Evolutionary conservation across 2,329 filamentous ascomycete species (phyloP).

Genomic region (Colletotrichum kahawae): DNA sequence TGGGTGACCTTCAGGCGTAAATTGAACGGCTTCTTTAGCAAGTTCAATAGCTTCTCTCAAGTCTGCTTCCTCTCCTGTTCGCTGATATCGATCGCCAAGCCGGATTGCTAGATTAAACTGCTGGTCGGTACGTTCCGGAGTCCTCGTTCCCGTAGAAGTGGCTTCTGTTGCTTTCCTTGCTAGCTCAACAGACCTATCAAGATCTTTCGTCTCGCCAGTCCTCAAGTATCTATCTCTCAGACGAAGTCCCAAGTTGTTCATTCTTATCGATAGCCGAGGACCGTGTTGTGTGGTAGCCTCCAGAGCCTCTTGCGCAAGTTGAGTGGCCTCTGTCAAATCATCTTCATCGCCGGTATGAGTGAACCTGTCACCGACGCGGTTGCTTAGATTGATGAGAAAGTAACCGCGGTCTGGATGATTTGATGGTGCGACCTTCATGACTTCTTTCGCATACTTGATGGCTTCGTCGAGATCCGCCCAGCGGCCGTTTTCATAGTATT

Average conservation of each 20-base stretch:
- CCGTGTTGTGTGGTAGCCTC: neutral
- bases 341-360: neutral
- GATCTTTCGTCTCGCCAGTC: neutral
- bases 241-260: neutral
- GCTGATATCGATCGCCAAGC: neutral
- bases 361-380: neutral
- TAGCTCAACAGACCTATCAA: rapidly evolving
- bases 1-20: neutral
- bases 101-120: neutral
- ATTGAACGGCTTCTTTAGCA: neutral
- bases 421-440: neutral
- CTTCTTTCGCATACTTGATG: rapidly evolving
- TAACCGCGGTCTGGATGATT: neutral
- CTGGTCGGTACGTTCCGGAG: neutral
- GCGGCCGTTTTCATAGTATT: rapidly evolving
- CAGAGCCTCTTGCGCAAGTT: neutral
- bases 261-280: neutral
- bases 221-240: neutral
- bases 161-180: neutral
- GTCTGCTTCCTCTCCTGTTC: rapidly evolving
- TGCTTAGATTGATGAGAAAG: neutral
- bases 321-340: neutral
- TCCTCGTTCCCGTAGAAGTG: neutral
- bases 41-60: neutral
- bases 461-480: neutral